phyloP scores from a whole-genome alignment of 495 filamentous ascomycete genomes.

The Tetracladium marchalianum region DNA sequence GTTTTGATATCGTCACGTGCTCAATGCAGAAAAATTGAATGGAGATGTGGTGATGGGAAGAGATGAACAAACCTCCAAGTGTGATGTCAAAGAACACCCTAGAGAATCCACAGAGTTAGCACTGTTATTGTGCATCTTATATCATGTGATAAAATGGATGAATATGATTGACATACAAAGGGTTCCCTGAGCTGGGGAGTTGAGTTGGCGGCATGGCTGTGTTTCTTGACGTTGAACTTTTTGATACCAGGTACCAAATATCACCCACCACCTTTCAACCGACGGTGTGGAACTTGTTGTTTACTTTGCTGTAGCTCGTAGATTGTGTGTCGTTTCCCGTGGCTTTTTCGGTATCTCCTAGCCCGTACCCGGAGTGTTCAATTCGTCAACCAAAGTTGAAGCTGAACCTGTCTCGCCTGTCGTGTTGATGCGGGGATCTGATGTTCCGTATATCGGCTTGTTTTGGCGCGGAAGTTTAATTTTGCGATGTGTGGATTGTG shows the following conservation, averaged over 20 bases:
- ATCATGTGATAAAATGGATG: slow-evolving; percentile 6
- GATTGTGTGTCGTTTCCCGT: too few species aligned
- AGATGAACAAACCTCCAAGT: slow-evolving; percentile 61
- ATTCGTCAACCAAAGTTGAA: too few species aligned
- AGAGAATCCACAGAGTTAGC: slow-evolving; percentile 5
- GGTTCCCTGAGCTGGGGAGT: slow-evolving; percentile 43
- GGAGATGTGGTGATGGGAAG: not conserved
- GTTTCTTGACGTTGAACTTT: not conserved
- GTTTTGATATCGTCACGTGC: slow-evolving; percentile 1
- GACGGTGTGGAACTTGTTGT: too few species aligned
- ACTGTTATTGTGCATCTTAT: not conserved
- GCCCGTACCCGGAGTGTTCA: too few species aligned
- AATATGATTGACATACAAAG: slow-evolving; percentile 31
- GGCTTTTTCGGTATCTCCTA: too few species aligned
- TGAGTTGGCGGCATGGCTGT: slow-evolving; percentile 38
- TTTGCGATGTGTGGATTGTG: too few species aligned
- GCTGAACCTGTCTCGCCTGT: too few species aligned
- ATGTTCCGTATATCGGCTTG: too few species aligned
- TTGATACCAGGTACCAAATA: not conserved
- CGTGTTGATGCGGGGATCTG: too few species aligned
- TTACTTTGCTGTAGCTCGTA: too few species aligned
- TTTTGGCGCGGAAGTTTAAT: too few species aligned
- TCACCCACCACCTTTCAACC: not conserved
- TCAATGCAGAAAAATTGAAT: slow-evolving; percentile 1
- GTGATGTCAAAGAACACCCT: slow-evolving; percentile 91